Percentiles rank a stretch among this genome's conserved stretches.
Conservation (phyloP, 306 rosid genomes). For the Gynostemma pentaphyllum region DNA sequence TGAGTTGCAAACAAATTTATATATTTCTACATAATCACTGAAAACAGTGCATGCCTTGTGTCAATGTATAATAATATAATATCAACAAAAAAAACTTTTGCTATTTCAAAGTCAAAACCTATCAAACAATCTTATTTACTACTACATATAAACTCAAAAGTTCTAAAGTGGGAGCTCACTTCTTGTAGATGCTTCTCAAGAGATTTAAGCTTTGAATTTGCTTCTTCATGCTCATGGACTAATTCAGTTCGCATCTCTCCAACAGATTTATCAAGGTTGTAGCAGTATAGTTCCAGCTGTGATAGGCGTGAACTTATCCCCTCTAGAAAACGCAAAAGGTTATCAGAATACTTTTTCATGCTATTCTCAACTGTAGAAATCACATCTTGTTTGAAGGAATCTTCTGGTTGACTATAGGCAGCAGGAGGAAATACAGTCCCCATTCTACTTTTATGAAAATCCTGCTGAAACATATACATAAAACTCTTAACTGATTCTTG, state of each 20-base stretch:
- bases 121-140: not conserved
- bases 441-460: conserved; percentile 52
- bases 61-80: not conserved
- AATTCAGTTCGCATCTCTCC: conserved; percentile 89
- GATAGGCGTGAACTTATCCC: conserved; percentile 81
- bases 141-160: not conserved
- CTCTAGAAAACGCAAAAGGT: conserved; percentile 70
- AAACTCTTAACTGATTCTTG: not conserved
- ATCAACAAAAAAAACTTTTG: not conserved
- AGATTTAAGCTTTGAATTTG: conserved; percentile 61
- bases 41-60: not conserved
- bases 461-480: conserved; percentile 28
- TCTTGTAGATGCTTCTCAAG: conserved; percentile 80
- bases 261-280: conserved; percentile 79
- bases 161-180: conserved; percentile 32
- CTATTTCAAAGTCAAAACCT: not conserved
- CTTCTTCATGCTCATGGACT: conserved; percentile 60
- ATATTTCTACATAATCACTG: not conserved
- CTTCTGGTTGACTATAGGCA: conserved; percentile 53
- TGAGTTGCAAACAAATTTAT: not conserved
- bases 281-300: conserved; percentile 77
- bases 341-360: conserved; percentile 66
- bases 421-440: conserved; percentile 41
- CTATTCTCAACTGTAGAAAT: conserved; percentile 64
- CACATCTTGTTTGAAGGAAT: conserved; percentile 51